Conservation (phyloP, 805 yeast species). For the Nakazawaea pomicola region DNA sequence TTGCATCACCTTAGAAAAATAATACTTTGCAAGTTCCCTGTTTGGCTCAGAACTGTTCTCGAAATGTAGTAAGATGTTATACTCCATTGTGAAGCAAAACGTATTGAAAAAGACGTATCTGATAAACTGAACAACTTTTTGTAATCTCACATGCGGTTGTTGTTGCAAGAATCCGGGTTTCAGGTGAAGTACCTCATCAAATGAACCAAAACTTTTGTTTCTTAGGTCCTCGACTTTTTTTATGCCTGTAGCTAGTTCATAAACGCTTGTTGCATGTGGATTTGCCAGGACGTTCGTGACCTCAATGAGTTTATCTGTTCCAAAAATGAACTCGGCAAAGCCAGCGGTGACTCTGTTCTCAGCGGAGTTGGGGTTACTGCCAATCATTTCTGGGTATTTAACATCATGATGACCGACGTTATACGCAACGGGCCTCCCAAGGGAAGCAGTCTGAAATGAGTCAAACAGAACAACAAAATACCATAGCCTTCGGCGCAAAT, state of each 20-base stretch:
- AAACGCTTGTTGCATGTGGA: not conserved
- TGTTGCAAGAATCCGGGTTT: not conserved
- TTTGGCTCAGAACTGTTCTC: not conserved
- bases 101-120: constrained; percentile 8
- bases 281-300: not conserved
- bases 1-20: constrained; percentile 1
- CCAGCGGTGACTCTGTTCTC: not conserved
- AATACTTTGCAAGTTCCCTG: constrained; percentile 3
- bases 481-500: constrained; percentile 12
- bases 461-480: constrained; percentile 6
- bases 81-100: constrained; percentile 10
- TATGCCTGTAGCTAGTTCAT: constrained; percentile 1
- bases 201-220: not conserved
- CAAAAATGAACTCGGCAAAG: constrained; percentile 1
- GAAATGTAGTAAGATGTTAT: constrained; percentile 9
- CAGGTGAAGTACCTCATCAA: constrained; percentile 1
- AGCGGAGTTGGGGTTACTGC: not conserved
- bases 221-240: constrained; percentile 2
- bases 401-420: not conserved
- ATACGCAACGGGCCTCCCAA: constrained; percentile 8
- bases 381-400: constrained; percentile 2
- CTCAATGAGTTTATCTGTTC: not conserved
- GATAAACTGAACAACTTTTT: constrained; percentile 6
- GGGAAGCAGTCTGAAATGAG: constrained; percentile 7
- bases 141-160: constrained; percentile 1